These are phyloP conservation scores for Sutorius australiensis DNA, from an alignment of 768 basidiomycete species.

Conservation along the genomic window DNA sequence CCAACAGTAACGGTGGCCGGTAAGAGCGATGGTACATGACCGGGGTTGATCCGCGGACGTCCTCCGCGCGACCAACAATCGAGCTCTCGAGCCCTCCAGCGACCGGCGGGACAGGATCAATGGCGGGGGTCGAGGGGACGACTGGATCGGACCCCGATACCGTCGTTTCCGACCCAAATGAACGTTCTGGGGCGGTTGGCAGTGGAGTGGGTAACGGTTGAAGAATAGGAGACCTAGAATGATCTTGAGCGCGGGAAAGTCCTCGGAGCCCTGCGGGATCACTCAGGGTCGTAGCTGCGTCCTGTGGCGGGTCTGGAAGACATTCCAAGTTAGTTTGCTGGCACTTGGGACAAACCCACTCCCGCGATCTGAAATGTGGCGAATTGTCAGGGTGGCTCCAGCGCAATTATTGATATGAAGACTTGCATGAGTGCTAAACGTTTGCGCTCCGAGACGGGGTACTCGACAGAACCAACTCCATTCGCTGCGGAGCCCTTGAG, in stretches of 20 bases:
- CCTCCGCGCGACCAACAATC: conserved; percentile 5
- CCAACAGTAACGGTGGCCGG: conserved; percentile 61
- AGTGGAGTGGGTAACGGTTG: conserved; percentile 12
- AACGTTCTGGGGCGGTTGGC: conserved; percentile 20
- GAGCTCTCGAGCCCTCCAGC: conserved; percentile 9
- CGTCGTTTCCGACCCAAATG: conserved; percentile 9
- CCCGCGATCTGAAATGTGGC: conserved; percentile 55
- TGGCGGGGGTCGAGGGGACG: conserved; percentile 13
- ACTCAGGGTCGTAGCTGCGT: conserved; percentile 14
- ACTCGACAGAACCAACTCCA: conserved; percentile 85
- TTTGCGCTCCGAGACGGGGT: conserved; percentile 69
- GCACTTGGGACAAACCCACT: conserved; percentile 78
- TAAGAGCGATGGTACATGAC: conserved; percentile 18
- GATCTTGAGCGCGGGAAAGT: conserved; percentile 17
- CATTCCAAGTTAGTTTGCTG: conserved; percentile 60
- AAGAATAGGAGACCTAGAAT: conserved; percentile 13
- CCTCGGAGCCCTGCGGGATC: conserved; percentile 20
- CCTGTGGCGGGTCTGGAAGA: conserved; percentile 59
- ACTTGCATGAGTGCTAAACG: conserved; percentile 73
- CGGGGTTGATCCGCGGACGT: conserved; percentile 18
- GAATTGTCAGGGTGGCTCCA: conserved; percentile 9
- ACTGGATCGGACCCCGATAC: conserved; percentile 15
- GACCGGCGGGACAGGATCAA: conserved; percentile 9
- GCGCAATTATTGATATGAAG: conserved; percentile 10
- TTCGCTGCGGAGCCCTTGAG: conserved; percentile 83